These are phyloP conservation scores for Mucor velutinosus DNA, from an alignment of 371 early-diverging fungal species.

Conservation along the genomic window DNA sequence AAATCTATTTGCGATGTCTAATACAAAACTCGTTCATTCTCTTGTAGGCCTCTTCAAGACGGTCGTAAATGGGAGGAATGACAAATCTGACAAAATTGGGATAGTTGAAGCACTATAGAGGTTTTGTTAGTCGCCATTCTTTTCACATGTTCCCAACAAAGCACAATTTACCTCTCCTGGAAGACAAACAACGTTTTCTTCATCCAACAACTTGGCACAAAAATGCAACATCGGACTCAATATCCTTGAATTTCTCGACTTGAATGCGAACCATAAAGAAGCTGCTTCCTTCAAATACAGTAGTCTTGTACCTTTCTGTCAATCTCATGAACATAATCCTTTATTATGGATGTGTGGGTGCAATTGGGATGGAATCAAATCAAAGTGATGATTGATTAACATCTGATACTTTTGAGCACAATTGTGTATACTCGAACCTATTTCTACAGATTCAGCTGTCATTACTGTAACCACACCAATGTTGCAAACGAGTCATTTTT, in stretches of 20 bases:
- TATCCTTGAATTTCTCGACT: slow-evolving; percentile 70
- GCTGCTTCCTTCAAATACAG: slow-evolving; percentile 70
- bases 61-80: slow-evolving; percentile 76
- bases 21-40: slow-evolving; percentile 82
- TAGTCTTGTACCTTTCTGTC: slow-evolving; percentile 87
- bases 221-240: slow-evolving; percentile 81
- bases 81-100: slow-evolving; percentile 84
- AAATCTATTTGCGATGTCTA: slow-evolving; percentile 57
- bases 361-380: too few species aligned
- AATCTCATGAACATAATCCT: too few species aligned
- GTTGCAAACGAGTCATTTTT: too few species aligned
- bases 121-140: neutral
- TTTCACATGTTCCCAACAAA: too few species aligned
- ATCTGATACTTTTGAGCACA: too few species aligned
- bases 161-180: slow-evolving; percentile 88
- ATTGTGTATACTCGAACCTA: too few species aligned
- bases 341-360: too few species aligned
- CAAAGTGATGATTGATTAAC: too few species aligned
- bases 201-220: slow-evolving; percentile 78
- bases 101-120: slow-evolving; percentile 77
- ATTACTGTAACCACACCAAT: too few species aligned
- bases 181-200: slow-evolving; percentile 85
- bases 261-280: slow-evolving; percentile 86
- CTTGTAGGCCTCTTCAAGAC: slow-evolving; percentile 72
- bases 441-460: too few species aligned